These are phyloP conservation scores for Xylaria sp. DNA, from an alignment of 2,329 filamentous ascomycete genomes.

Conservation along the genomic window DNA sequence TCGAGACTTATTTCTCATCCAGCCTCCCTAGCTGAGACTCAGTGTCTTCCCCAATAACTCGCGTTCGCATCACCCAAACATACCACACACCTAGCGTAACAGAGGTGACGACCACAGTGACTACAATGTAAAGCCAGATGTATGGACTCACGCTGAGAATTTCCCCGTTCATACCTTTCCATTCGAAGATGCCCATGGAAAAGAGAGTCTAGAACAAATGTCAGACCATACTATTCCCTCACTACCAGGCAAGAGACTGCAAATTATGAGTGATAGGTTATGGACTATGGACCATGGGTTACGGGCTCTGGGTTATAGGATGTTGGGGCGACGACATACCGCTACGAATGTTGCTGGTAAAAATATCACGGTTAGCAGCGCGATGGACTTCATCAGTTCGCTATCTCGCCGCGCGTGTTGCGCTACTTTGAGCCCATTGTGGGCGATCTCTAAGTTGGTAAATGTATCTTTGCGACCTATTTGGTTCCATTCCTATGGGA, in stretches of 20 bases:
- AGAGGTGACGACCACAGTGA: conserved; percentile 31
- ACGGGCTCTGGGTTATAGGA: too few species aligned
- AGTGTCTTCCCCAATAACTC: not conserved
- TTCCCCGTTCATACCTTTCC: conserved; percentile 29
- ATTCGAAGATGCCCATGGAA: conserved; percentile 39
- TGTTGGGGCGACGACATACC: conserved; percentile 21
- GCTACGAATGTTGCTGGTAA: conserved; percentile 38
- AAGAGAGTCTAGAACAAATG: conserved; percentile 33
- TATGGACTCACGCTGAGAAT: conserved; percentile 33
- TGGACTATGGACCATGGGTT: too few species aligned
- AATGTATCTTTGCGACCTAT: conserved; percentile 36
- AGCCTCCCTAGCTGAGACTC: not conserved
- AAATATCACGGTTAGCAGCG: conserved; percentile 40
- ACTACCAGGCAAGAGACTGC: not conserved
- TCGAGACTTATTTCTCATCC: not conserved
- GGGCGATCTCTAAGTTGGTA: conserved; percentile 34
- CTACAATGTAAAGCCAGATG: conserved; percentile 35
- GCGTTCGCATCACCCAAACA: not conserved
- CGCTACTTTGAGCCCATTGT: conserved; percentile 33
- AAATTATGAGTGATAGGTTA: too few species aligned
- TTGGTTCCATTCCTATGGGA: conserved; percentile 40
- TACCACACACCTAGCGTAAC: conserved; percentile 32
- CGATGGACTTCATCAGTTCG: conserved; percentile 40
- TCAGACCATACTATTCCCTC: not conserved
- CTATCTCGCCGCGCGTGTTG: conserved; percentile 35